Evolutionary conservation across 768 basidiomycete species (phyloP).

Genomic region (Boletus pseudo-olivaceus): DNA sequence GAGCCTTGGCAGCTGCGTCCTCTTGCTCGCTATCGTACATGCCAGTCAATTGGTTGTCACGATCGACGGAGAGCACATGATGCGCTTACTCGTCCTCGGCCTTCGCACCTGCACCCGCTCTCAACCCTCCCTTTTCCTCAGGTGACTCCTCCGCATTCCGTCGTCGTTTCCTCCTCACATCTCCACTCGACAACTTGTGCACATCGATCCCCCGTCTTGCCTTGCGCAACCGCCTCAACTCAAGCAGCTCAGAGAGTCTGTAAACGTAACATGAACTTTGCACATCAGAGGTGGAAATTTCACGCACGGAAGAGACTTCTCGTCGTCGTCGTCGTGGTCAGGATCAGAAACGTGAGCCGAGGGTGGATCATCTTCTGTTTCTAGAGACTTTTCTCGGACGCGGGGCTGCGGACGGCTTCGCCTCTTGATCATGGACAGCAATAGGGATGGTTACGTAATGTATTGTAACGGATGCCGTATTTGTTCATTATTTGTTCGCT

Average conservation of each 20-base stretch:
- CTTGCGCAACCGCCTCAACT: slow-evolving; percentile 73
- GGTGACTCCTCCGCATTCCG: slow-evolving; percentile 38
- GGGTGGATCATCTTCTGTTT: slow-evolving; percentile 17
- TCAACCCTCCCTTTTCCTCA: slow-evolving; percentile 56
- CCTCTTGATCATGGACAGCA: slow-evolving; percentile 61
- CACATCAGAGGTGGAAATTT: neutral
- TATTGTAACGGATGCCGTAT: neutral
- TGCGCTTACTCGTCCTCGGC: slow-evolving; percentile 46
- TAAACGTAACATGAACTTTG: neutral
- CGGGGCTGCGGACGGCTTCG: slow-evolving; percentile 63
- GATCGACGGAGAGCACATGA: neutral
- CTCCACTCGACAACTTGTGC: slow-evolving; percentile 80
- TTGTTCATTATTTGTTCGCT: neutral
- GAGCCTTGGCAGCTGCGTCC: slow-evolving; percentile 66
- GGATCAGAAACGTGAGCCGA: slow-evolving; percentile 7
- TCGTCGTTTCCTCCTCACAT: slow-evolving; percentile 68
- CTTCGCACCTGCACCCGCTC: slow-evolving; percentile 35
- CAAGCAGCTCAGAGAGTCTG: slow-evolving; percentile 80
- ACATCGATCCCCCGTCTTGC: slow-evolving; percentile 81
- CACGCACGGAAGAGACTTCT: slow-evolving; percentile 49
- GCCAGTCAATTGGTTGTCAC: neutral
- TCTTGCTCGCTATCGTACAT: slow-evolving; percentile 47
- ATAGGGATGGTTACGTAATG: slow-evolving; percentile 8
- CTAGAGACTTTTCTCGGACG: slow-evolving; percentile 48
- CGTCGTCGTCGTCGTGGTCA: slow-evolving; percentile 23